Evolutionary conservation across 176 grass and related monocot genomes (phyloP).

Genomic region (Ensete glaucum): DNA sequence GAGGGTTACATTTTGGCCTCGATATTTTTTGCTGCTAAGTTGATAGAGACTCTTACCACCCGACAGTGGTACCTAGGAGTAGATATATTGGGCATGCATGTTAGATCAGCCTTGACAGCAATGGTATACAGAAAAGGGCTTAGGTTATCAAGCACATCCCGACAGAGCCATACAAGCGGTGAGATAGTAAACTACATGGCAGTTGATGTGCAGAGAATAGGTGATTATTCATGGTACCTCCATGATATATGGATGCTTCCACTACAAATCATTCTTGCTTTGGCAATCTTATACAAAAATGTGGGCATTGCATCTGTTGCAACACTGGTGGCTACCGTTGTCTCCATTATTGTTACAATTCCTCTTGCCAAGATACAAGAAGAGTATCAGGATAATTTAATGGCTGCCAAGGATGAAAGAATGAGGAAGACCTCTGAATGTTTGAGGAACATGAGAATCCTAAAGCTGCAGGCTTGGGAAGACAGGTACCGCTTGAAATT

Average conservation of each 20-base stretch:
- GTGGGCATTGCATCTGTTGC: constrained; percentile 66
- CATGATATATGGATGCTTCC: constrained; percentile 99
- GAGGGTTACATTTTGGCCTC: constrained; percentile 91
- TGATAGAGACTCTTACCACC: constrained; percentile 69
- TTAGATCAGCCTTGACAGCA: constrained; percentile 74
- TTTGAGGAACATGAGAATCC: constrained; percentile 83
- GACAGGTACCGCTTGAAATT: constrained; percentile 59
- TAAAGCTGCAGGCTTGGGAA: constrained; percentile 96
- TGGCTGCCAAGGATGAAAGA: constrained; percentile 88
- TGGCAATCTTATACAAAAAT: constrained; percentile 83
- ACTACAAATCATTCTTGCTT: constrained; percentile 84
- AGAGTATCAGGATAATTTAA: constrained; percentile 87
- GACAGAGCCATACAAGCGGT: constrained; percentile 81
- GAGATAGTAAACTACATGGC: constrained; percentile 99
- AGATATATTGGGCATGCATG: constrained; percentile 99
- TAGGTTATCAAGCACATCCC: constrained; percentile 56
- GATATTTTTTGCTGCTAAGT: constrained; percentile 66
- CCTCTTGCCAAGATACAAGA: constrained; percentile 91
- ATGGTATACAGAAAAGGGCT: constrained; percentile 97
- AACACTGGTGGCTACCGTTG: constrained; percentile 54
- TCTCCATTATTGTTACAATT: constrained; percentile 76
- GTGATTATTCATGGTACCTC: constrained; percentile 96
- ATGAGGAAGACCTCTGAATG: constrained; percentile 96
- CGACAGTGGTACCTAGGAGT: constrained; percentile 93
- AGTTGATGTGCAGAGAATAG: constrained; percentile 92